Evolutionary conservation across 2,329 filamentous ascomycete genomes (phyloP).

Genomic region (Aspergillus sp.): DNA sequence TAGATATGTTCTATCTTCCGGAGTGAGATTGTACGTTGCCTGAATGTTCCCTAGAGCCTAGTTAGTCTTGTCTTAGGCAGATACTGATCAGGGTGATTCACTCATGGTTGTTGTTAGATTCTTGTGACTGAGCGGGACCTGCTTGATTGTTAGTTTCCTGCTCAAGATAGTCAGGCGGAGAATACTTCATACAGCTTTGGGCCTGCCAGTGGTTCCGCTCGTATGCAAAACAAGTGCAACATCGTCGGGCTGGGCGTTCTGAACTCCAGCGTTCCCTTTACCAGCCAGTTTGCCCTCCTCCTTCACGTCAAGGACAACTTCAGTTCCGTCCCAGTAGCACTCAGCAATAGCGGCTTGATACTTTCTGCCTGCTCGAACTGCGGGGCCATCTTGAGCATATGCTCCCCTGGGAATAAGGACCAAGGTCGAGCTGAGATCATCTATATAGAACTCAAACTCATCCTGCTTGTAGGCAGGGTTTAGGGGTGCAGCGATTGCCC

Average conservation of each 20-base stretch:
- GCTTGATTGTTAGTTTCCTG: slow-evolving; percentile 6
- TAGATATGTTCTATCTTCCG: slow-evolving; percentile 74
- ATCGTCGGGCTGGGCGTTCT: slow-evolving; percentile 69
- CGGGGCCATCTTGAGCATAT: slow-evolving; percentile 65
- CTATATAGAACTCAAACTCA: slow-evolving; percentile 90
- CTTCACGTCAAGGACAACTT: slow-evolving; percentile 77
- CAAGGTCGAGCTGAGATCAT: slow-evolving; percentile 77
- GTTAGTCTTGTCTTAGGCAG: neutral
- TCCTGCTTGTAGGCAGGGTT: slow-evolving; percentile 87
- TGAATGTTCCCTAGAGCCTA: slow-evolving; percentile 66
- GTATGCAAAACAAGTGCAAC: slow-evolving; percentile 80
- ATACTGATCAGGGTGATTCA: slow-evolving; percentile 35
- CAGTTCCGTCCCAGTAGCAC: slow-evolving; percentile 72
- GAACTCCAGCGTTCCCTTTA: slow-evolving; percentile 48
- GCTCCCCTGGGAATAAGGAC: slow-evolving; percentile 73
- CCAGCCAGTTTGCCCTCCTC: slow-evolving; percentile 66
- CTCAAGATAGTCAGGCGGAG: neutral
- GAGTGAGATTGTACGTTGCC: slow-evolving; percentile 70
- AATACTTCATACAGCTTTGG: slow-evolving; percentile 66
- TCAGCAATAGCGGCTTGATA: slow-evolving; percentile 84
- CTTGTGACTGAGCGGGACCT: slow-evolving; percentile 75
- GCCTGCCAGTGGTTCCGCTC: slow-evolving; percentile 78
- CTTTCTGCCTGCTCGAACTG: slow-evolving; percentile 73
- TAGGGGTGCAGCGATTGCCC: slow-evolving; percentile 79
- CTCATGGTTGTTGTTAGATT: slow-evolving; percentile 81